These are phyloP conservation scores for Cyclanthera cordifolia DNA, from an alignment of 306 rosid species.

Conservation along the genomic window DNA sequence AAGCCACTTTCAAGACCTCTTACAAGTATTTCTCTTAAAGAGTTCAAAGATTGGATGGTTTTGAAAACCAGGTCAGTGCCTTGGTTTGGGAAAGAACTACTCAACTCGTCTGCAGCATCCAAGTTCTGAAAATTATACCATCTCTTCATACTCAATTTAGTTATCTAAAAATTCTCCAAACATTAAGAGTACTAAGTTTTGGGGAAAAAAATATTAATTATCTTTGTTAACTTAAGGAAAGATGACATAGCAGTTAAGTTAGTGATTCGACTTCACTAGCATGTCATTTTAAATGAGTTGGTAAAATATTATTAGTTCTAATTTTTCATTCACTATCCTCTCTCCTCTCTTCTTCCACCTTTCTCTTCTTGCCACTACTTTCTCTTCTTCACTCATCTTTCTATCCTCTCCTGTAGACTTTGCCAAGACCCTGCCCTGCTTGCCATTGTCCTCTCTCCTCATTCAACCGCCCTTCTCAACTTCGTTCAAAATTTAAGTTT, in stretches of 20 bases:
- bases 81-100: slow-evolving; percentile 23
- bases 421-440: not conserved
- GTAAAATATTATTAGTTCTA: not conserved
- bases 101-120: slow-evolving; percentile 53
- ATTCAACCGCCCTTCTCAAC: not conserved
- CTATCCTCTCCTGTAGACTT: not conserved
- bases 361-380: no score
- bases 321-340: not conserved
- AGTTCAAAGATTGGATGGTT: slow-evolving; percentile 66
- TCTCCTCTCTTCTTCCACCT: not conserved
- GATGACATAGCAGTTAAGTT: no score
- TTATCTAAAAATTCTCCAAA: not conserved
- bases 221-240: no score
- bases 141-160: slow-evolving; percentile 1
- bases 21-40: slow-evolving; percentile 53
- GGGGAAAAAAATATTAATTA: not conserved
- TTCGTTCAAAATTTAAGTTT: not conserved
- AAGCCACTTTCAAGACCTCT: slow-evolving; percentile 95
- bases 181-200: no score
- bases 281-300: not conserved
- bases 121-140: slow-evolving; percentile 41
- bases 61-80: slow-evolving; percentile 43
- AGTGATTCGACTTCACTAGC: no score
- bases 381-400: no score
- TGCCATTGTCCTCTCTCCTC: not conserved